These are phyloP conservation scores for Aurifilum marmelostoma DNA, from an alignment of 2,329 filamentous ascomycete species.

Conservation along the genomic window DNA sequence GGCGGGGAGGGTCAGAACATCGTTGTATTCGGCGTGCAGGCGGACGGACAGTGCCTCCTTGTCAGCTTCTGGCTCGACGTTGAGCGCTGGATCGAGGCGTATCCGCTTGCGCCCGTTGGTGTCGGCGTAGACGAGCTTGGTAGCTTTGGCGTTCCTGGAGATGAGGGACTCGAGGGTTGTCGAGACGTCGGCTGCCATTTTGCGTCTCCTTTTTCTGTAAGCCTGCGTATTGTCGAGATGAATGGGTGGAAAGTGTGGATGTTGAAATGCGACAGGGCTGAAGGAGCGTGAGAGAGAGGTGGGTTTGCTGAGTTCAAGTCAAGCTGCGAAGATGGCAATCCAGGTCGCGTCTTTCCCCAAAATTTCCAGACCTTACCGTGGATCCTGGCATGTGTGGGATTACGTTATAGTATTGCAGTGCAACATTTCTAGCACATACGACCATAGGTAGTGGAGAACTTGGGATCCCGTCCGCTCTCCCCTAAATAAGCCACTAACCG, in stretches of 20 bases:
- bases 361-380: neutral
- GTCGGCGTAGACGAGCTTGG: slow-evolving; percentile 45
- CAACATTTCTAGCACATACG: neutral
- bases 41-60: slow-evolving; percentile 56
- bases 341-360: slow-evolving; percentile 2
- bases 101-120: slow-evolving; percentile 38
- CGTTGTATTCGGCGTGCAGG: slow-evolving; percentile 74
- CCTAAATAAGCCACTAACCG: slow-evolving; percentile 18
- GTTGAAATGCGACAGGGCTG: neutral
- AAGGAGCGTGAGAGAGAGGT: neutral
- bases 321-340: neutral
- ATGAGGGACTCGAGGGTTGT: slow-evolving; percentile 43
- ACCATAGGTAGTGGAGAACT: slow-evolving; percentile 20
- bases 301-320: neutral
- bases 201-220: slow-evolving; percentile 12
- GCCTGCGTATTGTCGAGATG: slow-evolving; percentile 18
- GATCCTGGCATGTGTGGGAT: neutral
- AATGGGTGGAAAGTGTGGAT: slow-evolving; percentile 42
- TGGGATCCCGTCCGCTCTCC: slow-evolving; percentile 23
- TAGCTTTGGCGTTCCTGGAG: slow-evolving; percentile 46
- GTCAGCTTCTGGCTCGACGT: slow-evolving; percentile 46
- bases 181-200: slow-evolving; percentile 39
- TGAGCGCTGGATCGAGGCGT: slow-evolving; percentile 41
- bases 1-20: slow-evolving; percentile 76
- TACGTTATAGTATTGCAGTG: neutral